A percentile compares a stretch with the other conserved stretches of the same genome.
Evolutionary conservation across 176 grass and related monocot genomes (phyloP).

Genomic region (Carex scoparia): DNA sequence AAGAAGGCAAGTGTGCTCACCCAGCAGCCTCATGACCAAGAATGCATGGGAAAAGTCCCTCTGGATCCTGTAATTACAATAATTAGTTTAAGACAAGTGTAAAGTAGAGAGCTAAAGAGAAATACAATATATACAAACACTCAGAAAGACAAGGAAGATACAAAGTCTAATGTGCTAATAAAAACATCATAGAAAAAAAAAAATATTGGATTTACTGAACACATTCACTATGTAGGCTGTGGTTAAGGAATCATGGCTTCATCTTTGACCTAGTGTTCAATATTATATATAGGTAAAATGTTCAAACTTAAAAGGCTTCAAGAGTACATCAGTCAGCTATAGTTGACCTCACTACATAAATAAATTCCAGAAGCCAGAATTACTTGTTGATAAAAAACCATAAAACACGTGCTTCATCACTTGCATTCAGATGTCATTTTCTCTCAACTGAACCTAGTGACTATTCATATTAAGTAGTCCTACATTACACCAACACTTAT

Average conservation of each 20-base stretch:
- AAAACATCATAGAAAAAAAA: not conserved
- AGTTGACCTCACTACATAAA: not conserved
- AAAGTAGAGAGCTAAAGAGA: not conserved
- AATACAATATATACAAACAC: not conserved
- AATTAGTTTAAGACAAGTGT: not conserved
- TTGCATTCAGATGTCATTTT: not conserved
- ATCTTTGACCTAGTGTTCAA: not conserved
- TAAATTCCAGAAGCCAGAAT: not conserved
- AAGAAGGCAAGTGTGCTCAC: conserved; percentile 26
- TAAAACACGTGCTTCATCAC: not conserved
- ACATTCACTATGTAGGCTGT: not conserved
- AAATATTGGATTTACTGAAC: not conserved
- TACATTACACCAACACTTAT: not conserved
- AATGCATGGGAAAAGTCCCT: conserved; percentile 98
- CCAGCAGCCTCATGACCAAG: conserved; percentile 97
- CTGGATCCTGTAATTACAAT: conserved; percentile 65
- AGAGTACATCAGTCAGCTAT: not conserved
- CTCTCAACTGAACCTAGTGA: not conserved
- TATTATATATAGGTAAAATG: not conserved
- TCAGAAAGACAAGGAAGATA: not conserved
- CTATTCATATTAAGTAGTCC: not conserved
- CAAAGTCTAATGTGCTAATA: not conserved
- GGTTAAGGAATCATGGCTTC: not conserved
- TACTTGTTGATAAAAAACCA: not conserved
- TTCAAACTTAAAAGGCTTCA: not conserved